phyloP scores from a whole-genome alignment of 176 grass and related monocot genomes.

The Cenchrus purpureus region DNA sequence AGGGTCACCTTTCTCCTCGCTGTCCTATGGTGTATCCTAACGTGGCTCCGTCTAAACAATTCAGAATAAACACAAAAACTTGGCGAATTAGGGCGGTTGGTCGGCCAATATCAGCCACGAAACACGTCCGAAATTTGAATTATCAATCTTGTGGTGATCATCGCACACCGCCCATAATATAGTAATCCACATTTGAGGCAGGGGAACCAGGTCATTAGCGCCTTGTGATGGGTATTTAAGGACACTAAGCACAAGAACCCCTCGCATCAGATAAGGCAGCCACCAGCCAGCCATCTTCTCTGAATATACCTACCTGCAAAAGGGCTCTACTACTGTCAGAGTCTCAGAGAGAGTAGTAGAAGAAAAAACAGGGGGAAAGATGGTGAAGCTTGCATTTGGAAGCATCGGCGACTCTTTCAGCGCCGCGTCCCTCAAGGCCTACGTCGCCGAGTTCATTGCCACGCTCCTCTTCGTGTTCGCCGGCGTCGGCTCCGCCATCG shows the following conservation, averaged over 20 bases:
- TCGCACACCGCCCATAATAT: constrained; percentile 63
- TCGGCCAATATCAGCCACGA: constrained; percentile 61
- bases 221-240: constrained; percentile 57
- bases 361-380: constrained; percentile 31
- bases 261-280: constrained; percentile 35
- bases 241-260: neutral
- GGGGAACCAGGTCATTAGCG: constrained; percentile 4
- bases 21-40: constrained; percentile 10
- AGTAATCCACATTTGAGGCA: constrained; percentile 43
- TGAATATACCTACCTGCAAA: neutral
- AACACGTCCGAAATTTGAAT: constrained; percentile 21
- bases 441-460: constrained; percentile 90
- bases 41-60: constrained; percentile 36
- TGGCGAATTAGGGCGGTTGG: constrained; percentile 64
- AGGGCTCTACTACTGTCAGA: neutral
- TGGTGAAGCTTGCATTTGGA: constrained; percentile 84
- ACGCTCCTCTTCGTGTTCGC: constrained; percentile 91
- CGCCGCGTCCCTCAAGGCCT: constrained; percentile 60
- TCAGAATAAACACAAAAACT: constrained; percentile 26
- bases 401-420: constrained; percentile 80
- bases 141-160: constrained; percentile 44
- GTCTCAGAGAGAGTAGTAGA: neutral
- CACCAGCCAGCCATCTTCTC: constrained; percentile 10
- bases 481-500: constrained; percentile 84
- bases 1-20: constrained; percentile 20